Evolutionary conservation across 2,329 filamentous ascomycete genomes (phyloP).

Genomic region (Cladophialophora exuberans): DNA sequence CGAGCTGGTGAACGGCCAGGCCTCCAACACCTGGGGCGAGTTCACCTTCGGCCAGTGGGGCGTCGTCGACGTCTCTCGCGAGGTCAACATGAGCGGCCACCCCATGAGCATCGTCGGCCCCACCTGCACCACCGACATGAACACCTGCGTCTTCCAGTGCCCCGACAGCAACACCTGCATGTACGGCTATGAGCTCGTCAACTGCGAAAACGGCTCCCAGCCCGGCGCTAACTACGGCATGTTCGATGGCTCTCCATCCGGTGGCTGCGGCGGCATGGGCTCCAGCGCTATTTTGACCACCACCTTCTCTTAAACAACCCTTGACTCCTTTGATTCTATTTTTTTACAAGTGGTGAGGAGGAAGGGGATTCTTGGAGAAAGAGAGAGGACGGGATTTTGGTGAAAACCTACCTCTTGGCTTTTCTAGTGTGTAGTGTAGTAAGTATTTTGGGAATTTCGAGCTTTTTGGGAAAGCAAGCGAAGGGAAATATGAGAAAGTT

Average conservation of each 20-base stretch:
- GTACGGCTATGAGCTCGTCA: slow-evolving; percentile 29
- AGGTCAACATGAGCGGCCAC: slow-evolving; percentile 35
- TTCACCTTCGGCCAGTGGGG: slow-evolving; percentile 32
- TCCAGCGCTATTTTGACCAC: slow-evolving; percentile 28
- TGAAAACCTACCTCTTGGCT: no score
- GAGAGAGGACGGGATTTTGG: no score
- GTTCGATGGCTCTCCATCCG: slow-evolving; percentile 27
- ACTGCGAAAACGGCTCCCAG: slow-evolving; percentile 33
- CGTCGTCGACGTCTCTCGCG: slow-evolving; percentile 32
- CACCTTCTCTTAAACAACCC: slow-evolving; percentile 25
- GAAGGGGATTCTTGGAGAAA: no score
- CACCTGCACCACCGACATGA: slow-evolving; percentile 32
- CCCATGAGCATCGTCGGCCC: slow-evolving; percentile 31
- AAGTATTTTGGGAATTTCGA: no score
- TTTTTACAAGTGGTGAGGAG: no score
- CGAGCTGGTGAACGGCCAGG: slow-evolving; percentile 31
- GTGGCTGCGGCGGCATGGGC: slow-evolving; percentile 34
- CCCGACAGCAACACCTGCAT: slow-evolving; percentile 24
- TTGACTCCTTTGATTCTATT: no score
- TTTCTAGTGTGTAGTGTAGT: no score
- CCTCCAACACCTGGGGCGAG: slow-evolving; percentile 34
- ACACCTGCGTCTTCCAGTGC: slow-evolving; percentile 35
- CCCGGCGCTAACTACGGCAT: slow-evolving; percentile 31
- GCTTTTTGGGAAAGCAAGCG: no score
- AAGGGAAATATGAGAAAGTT: no score